A percentile compares a stretch with the other conserved stretches of the same genome.
Evolutionary conservation across 1,139 yeast genomes (phyloP).

Genomic region (Suhomyces taliae): DNA sequence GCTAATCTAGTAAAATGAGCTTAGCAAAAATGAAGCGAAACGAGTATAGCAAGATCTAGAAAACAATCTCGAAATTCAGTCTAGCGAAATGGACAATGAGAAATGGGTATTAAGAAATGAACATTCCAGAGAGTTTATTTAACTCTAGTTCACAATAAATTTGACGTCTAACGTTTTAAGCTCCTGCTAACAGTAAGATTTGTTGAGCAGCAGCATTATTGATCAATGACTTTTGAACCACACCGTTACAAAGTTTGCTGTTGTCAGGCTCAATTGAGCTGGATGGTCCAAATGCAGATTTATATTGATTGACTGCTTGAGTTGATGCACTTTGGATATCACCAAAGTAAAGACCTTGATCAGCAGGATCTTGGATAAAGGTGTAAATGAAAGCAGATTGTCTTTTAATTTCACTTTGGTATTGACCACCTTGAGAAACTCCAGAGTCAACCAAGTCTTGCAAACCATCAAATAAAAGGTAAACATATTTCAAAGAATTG

Average conservation of each 20-base stretch:
- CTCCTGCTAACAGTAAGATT: slow-evolving; percentile 9
- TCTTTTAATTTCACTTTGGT: slow-evolving; percentile 15
- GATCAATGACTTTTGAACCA: slow-evolving; percentile 13
- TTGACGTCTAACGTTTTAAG: background rate
- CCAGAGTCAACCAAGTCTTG: slow-evolving; percentile 14
- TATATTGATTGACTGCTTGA: slow-evolving; percentile 3
- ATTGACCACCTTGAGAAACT: slow-evolving; percentile 12
- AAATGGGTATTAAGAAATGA: background rate
- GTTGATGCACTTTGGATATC: slow-evolving; percentile 15
- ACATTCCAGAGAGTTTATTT: background rate
- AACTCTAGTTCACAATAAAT: background rate
- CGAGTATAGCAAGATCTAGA: background rate
- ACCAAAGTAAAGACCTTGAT: slow-evolving; percentile 17
- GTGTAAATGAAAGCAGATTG: slow-evolving; percentile 25
- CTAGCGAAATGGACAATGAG: background rate
- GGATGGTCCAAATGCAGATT: slow-evolving; percentile 11
- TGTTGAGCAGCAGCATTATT: slow-evolving; percentile 19
- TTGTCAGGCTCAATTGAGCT: slow-evolving; percentile 2
- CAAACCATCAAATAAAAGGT: slow-evolving; percentile 15
- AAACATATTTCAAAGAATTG: slow-evolving; percentile 14
- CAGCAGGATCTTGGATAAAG: slow-evolving; percentile 25
- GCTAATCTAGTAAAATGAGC: background rate
- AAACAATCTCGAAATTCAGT: background rate
- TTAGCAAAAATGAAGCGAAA: background rate
- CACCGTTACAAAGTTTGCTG: slow-evolving; percentile 1